phyloP scores from a whole-genome alignment of 2,329 filamentous ascomycete genomes.

The Xylaria sp. region DNA sequence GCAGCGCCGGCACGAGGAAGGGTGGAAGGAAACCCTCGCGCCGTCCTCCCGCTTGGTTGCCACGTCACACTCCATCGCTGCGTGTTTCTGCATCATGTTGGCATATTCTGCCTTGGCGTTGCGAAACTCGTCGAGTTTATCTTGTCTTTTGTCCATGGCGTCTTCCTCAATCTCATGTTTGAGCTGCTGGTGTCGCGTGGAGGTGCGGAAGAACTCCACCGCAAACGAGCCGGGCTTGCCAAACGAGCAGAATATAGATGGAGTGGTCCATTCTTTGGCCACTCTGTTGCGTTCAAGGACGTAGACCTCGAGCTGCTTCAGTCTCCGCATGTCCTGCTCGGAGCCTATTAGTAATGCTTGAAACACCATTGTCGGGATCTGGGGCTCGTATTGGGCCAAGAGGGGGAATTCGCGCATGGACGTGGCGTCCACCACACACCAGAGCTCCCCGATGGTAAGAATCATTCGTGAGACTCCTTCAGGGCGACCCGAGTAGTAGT shows the following conservation, averaged over 20 bases:
- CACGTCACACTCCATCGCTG: not conserved
- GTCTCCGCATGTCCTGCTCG: conserved; percentile 12
- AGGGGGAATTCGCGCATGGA: too few species aligned
- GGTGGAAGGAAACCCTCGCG: not conserved
- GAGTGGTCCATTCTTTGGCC: not conserved
- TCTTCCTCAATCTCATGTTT: not conserved
- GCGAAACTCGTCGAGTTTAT: not conserved
- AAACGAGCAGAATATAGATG: not conserved
- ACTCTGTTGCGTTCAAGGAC: not conserved
- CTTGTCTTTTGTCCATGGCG: not conserved
- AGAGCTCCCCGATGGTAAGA: too few species aligned
- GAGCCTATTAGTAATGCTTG: conserved; percentile 16
- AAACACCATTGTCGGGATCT: conserved; percentile 41
- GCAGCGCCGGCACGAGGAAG: not conserved
- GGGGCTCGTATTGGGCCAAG: conserved; percentile 26
- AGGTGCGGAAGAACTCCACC: not conserved
- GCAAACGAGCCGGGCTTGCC: not conserved
- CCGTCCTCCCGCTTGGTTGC: not conserved
- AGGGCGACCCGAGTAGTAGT: too few species aligned
- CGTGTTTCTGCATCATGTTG: not conserved
- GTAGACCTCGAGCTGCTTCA: conserved; percentile 1
- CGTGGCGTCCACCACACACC: too few species aligned
- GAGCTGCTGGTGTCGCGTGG: not conserved
- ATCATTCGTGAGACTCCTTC: too few species aligned
- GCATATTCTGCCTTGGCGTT: not conserved